Evolutionary conservation across 164 flowering plant species (phyloP).

Genomic region (Brasenia schreberi): DNA sequence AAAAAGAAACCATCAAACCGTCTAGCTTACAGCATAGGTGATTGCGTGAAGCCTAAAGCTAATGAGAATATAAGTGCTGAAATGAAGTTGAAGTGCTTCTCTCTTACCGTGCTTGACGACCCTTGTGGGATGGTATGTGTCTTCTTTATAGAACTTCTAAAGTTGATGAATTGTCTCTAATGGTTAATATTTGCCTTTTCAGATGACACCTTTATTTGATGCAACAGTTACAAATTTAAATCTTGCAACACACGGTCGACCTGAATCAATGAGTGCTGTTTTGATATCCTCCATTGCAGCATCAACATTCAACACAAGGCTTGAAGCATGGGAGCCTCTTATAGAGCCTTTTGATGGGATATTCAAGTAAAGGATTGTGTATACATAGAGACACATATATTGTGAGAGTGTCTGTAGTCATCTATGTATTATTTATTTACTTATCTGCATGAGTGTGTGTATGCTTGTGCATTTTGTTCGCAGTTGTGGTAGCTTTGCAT

Average conservation of each 20-base stretch:
- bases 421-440: too few relatives aligned
- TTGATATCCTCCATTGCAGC: slow-evolving; percentile 91
- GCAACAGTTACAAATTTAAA: slow-evolving; percentile 72
- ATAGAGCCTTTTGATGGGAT: slow-evolving; percentile 98
- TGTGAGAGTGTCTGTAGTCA: too few relatives aligned
- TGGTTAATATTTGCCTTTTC: slow-evolving; percentile 8
- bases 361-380: slow-evolving; percentile 50
- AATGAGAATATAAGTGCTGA: slow-evolving; percentile 81
- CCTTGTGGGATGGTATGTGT: slow-evolving; percentile 77
- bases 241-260: slow-evolving; percentile 87
- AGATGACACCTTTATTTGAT: slow-evolving; percentile 96
- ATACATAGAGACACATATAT: background rate
- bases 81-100: slow-evolving; percentile 68
- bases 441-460: too few relatives aligned
- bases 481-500: background rate
- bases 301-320: slow-evolving; percentile 78
- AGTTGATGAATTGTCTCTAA: background rate
- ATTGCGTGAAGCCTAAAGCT: slow-evolving; percentile 69
- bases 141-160: background rate
- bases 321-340: slow-evolving; percentile 98
- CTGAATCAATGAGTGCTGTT: slow-evolving; percentile 91
- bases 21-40: slow-evolving; percentile 74
- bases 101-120: slow-evolving; percentile 80
- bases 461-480: too few relatives aligned
- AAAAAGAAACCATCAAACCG: slow-evolving; percentile 70